Conservation (phyloP, 257 asterid species). For the Nicotiana benthamiana region DNA sequence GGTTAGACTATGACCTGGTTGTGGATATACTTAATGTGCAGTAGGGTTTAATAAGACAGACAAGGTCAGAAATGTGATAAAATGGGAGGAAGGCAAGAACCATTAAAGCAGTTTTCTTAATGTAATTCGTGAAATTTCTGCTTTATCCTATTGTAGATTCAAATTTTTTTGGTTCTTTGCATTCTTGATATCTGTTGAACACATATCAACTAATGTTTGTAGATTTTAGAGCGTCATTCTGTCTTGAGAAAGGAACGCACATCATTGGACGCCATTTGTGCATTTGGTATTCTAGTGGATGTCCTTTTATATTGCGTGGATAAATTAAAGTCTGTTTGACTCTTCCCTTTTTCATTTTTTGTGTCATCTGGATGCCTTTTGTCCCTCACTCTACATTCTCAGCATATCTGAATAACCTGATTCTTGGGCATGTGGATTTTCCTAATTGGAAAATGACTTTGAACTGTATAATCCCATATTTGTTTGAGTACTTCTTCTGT, state of each 20-base stretch:
- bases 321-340: background rate
- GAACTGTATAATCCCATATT: background rate
- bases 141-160: background rate
- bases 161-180: background rate
- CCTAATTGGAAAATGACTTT: background rate
- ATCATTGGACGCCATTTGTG: background rate
- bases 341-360: background rate
- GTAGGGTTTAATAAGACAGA: background rate
- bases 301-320: background rate
- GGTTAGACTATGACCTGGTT: background rate
- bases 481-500: background rate
- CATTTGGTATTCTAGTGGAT: background rate
- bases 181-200: background rate
- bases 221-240: background rate
- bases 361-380: background rate
- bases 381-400: background rate
- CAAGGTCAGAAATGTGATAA: background rate
- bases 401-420: background rate
- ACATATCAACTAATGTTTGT: background rate
- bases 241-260: background rate
- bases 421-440: background rate
- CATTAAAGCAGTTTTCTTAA: background rate
- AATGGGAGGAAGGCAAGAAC: background rate
- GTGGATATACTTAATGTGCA: background rate
- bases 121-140: background rate